Base-by-base conservation (phyloP, 176 grass and related monocot species). In the Ampelocalamus luodianensis region DNA sequence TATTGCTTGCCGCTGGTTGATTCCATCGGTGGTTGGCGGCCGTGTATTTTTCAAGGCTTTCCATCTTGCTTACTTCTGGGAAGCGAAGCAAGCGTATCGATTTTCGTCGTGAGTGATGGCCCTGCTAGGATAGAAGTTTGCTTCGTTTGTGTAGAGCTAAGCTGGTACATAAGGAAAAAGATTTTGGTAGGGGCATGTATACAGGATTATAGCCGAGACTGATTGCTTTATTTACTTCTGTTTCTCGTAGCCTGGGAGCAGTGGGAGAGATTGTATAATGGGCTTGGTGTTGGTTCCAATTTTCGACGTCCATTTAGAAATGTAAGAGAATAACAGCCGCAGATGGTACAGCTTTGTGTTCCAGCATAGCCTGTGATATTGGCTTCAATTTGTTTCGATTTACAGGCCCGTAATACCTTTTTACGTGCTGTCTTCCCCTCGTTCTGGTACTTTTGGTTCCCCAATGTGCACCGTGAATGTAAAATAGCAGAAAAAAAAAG, bases 151-250 rank as follows among this genome's bases (percentile, higher is more conserved):
- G 80, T 86, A 84, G 87, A 81, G 77, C 81, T 84, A 81, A 81
- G 81, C 45, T 85, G 73, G 91, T 87, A 90, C 81, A 93, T 90
- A 93, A 90, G 85, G 82, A 90, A 79, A 42, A 75, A 36, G 40
- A 87, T 85, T 93, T 93, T 90, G 81, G 70, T 87, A 87, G 56
- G 78, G 87, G 59, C 75, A 87, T 93, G 77, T 90, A 90, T 82
- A 87, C 80, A 90, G 66, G 65, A 61, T 40, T 78, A 85, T 88
- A 88, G 86, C 49, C 10, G 23, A 65, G 66, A 72, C 81, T 73
- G 65, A 72, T 71, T 84, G 48, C 74, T 80, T 71, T 58, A 77
- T 79, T 83, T 82, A 72, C 44, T 5, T 40, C 53, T 70, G 26
- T 61, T 76, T 71, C 81, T 58, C 68, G 60, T 79, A 83, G 67